Evolutionary conservation across 768 basidiomycete genomes (phyloP).

Genomic region (Phylloporus sp.): DNA sequence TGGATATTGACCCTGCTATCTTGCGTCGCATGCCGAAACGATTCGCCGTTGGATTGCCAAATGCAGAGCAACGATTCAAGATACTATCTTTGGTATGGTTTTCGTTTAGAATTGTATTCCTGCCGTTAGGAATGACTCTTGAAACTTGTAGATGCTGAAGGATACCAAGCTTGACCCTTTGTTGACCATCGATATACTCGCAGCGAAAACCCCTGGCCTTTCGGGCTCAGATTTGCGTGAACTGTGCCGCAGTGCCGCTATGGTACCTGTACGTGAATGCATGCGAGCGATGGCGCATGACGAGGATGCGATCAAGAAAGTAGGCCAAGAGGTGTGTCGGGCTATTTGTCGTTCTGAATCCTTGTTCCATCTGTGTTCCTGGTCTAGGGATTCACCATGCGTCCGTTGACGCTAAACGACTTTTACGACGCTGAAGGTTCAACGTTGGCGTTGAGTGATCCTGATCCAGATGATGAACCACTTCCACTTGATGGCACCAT

Average conservation of each 20-base stretch:
- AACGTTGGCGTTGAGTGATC: conserved; percentile 20
- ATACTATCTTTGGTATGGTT: conserved; percentile 72
- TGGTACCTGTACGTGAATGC: conserved; percentile 86
- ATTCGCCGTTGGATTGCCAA: conserved; percentile 81
- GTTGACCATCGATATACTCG: conserved; percentile 62
- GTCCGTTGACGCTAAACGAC: conserved; percentile 67
- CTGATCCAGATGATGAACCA: conserved; percentile 29
- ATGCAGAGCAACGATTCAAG: conserved; percentile 71
- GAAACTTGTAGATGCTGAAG: conserved; percentile 66
- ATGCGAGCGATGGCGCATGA: conserved; percentile 52
- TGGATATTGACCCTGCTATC: conserved; percentile 85
- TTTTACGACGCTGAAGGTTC: conserved; percentile 49
- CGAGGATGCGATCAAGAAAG: conserved; percentile 45
- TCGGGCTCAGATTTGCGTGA: conserved; percentile 93
- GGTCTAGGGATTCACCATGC: conserved; percentile 68
- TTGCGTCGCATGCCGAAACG: conserved; percentile 98
- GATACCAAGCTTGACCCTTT: conserved; percentile 63
- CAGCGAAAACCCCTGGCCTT: conserved; percentile 62
- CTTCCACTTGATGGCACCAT: conserved; percentile 1
- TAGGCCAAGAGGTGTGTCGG: conserved; percentile 39
- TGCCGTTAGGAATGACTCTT: neutral
- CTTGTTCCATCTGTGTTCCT: neutral
- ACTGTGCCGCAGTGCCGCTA: conserved; percentile 88
- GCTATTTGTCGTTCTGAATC: neutral
- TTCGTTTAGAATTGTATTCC: neutral